These are phyloP conservation scores for Cyclotella cryptica DNA, from an alignment of 108 stramenopile genomes.

Conservation along the genomic window DNA sequence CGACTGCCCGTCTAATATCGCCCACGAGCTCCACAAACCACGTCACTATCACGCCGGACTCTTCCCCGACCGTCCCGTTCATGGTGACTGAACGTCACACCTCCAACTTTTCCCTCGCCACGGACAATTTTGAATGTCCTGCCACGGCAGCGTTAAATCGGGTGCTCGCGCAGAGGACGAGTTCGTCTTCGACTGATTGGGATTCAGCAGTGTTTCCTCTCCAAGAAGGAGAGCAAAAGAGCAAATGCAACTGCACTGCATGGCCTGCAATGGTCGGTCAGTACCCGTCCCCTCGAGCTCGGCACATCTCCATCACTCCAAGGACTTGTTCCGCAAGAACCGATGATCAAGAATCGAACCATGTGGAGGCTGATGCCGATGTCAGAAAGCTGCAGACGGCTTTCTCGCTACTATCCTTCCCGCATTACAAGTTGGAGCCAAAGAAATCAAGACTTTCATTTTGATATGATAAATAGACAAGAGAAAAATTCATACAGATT, in stretches of 20 bases:
- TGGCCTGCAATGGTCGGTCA: not conserved
- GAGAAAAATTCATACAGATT: not conserved
- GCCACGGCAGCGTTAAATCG: constrained; percentile 13
- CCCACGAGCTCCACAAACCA: not conserved
- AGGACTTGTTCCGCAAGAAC: constrained; percentile 3
- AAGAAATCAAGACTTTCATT: constrained; percentile 2
- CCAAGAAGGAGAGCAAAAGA: not conserved
- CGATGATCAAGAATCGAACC: not conserved
- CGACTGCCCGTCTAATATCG: not conserved
- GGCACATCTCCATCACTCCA: not conserved
- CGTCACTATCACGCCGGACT: constrained; percentile 12
- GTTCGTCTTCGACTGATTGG: constrained; percentile 2
- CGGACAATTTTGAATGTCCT: not conserved
- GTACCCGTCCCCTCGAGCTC: not conserved
- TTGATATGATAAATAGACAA: not conserved
- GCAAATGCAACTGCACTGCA: not conserved
- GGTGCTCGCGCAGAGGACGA: not conserved
- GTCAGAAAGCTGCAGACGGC: constrained; percentile 4
- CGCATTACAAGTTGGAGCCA: not conserved
- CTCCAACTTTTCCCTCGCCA: not conserved
- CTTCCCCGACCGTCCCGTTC: not conserved
- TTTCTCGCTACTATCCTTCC: constrained; percentile 9
- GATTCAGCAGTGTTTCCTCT: not conserved
- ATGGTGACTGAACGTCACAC: not conserved
- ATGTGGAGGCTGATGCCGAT: not conserved